phyloP scores from a whole-genome alignment of 2,329 filamentous ascomycete genomes.

The Xylaria sp. region DNA sequence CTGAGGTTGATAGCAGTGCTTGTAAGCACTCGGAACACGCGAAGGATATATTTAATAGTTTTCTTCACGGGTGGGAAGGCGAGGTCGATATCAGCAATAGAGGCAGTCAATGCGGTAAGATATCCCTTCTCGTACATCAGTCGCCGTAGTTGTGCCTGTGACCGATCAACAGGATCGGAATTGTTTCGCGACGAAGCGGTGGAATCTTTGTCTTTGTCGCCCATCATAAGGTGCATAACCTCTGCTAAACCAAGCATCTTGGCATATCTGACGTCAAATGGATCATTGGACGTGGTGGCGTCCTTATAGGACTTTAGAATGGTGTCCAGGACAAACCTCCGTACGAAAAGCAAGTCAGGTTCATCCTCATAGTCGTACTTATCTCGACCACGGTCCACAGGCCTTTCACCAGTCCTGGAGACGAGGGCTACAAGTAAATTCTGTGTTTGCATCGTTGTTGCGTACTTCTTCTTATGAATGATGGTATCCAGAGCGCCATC shows the following conservation, averaged over 20 bases:
- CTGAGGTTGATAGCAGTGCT: conserved; percentile 88
- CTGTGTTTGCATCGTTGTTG: conserved; percentile 87
- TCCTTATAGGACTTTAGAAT: conserved; percentile 92
- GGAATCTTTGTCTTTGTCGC: conserved; percentile 74
- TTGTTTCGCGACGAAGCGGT: conserved; percentile 54
- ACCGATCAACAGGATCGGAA: conserved; percentile 58
- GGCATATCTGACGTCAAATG: conserved; percentile 86
- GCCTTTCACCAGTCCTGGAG: conserved; percentile 84
- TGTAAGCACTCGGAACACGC: conserved; percentile 87
- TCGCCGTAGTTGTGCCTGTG: conserved; percentile 85
- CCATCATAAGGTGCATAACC: conserved; percentile 92
- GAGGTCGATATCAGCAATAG: conserved; percentile 94
- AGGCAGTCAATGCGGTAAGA: conserved; percentile 85
- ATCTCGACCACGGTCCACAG: conserved; percentile 66
- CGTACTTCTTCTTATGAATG: conserved; percentile 82
- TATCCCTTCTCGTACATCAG: conserved; percentile 99
- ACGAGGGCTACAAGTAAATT: conserved; percentile 88
- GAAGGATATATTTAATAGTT: conserved; percentile 94
- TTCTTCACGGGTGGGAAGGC: conserved; percentile 94
- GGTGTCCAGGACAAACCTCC: conserved; percentile 94
- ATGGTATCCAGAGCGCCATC: conserved; percentile 78
- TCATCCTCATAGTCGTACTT: conserved; percentile 79
- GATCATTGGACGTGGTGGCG: conserved; percentile 80
- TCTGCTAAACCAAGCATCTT: conserved; percentile 89
- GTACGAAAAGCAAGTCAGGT: conserved; percentile 87